phyloP scores from a whole-genome alignment of 495 filamentous ascomycete genomes.

The Coniosporium apollinis region DNA sequence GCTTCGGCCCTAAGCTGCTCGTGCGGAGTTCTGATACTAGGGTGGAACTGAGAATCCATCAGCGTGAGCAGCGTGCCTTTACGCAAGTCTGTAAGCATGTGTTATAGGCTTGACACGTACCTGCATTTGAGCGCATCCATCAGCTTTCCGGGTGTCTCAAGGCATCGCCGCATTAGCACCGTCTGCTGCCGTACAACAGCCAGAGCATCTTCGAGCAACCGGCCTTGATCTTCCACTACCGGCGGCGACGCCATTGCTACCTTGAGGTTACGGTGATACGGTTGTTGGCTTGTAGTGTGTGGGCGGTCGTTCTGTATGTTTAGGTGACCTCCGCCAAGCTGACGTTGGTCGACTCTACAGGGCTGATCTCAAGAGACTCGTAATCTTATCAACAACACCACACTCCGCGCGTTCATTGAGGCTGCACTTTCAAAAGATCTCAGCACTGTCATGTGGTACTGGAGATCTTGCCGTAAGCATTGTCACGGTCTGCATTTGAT shows the following conservation, averaged over 20 bases:
- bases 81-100: not conserved
- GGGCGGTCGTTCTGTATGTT: too few relatives aligned
- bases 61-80: constrained; percentile 3
- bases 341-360: too few relatives aligned
- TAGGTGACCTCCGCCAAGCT: too few relatives aligned
- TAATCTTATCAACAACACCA: too few relatives aligned
- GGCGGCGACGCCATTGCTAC: constrained; percentile 44
- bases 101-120: constrained; percentile 31
- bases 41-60: constrained; percentile 50
- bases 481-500: too few relatives aligned
- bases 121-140: constrained; percentile 99
- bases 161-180: constrained; percentile 85
- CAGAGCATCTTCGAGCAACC: constrained; percentile 92
- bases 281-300: too few relatives aligned
- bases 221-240: constrained; percentile 75
- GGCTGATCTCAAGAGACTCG: too few relatives aligned
- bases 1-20: constrained; percentile 86
- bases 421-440: too few relatives aligned
- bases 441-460: too few relatives aligned
- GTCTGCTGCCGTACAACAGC: constrained; percentile 93
- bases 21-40: constrained; percentile 94
- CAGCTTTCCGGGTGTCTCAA: constrained; percentile 94
- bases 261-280: too few relatives aligned
- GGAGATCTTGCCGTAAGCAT: too few relatives aligned
- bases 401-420: too few relatives aligned